A percentile compares a stretch with the other conserved stretches of the same genome.
Evolutionary conservation across 257 asterid species (phyloP).

Genomic region (Solanum appendiculatum): DNA sequence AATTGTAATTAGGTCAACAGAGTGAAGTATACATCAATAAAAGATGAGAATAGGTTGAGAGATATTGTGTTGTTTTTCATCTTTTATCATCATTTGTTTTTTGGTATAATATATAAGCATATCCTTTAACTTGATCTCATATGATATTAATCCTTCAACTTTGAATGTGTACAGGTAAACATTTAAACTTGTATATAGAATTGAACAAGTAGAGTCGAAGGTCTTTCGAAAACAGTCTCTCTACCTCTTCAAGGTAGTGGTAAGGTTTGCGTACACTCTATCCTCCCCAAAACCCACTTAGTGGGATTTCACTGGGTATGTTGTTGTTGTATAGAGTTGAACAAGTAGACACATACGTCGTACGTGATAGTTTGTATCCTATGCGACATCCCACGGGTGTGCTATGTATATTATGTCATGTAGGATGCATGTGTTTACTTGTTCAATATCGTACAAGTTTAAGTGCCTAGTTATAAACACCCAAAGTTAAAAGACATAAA

Average conservation of each 20-base stretch:
- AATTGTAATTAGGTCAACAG: not conserved
- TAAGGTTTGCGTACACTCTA: not conserved
- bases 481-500: no score
- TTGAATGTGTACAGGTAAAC: accelerated
- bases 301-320: no score
- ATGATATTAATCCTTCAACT: no score
- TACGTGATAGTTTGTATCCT: not conserved
- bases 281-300: not conserved
- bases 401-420: no score
- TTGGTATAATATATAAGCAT: no score
- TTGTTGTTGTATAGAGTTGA: no score
- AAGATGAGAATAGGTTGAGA: not conserved
- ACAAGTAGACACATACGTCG: not conserved
- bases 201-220: not conserved
- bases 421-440: no score
- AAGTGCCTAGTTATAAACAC: not conserved
- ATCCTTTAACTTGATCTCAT: no score
- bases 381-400: not conserved
- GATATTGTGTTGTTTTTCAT: not conserved
- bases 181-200: no score
- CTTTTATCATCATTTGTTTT: not conserved
- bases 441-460: no score
- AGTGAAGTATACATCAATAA: not conserved
- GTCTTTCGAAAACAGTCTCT: no score
- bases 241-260: no score